A percentile compares a stretch with the other conserved stretches of the same genome.
Evolutionary conservation across 1,284 basidiomycete species (phyloP).

Genomic region (Marasmius oreades): DNA sequence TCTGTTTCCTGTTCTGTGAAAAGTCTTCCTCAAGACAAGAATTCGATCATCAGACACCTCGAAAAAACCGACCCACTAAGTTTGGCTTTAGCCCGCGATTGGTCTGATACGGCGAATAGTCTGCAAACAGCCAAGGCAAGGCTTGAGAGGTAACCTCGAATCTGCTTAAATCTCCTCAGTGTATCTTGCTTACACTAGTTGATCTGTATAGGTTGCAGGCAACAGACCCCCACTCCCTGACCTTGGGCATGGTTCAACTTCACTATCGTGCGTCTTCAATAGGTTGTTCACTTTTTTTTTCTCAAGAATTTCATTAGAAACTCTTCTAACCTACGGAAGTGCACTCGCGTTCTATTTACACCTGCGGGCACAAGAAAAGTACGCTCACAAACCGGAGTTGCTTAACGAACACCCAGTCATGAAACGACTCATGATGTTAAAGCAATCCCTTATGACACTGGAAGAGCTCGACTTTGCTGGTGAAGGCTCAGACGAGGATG

Average conservation of each 20-base stretch:
- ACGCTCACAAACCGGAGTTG: slow-evolving; percentile 57
- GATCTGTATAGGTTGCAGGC: slow-evolving; percentile 45
- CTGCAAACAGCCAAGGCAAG: slow-evolving; percentile 53
- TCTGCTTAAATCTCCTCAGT: too few species aligned
- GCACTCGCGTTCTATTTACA: slow-evolving; percentile 93
- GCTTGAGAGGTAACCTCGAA: slow-evolving; percentile 57
- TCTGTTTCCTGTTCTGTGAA: slow-evolving; percentile 24
- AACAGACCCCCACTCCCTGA: slow-evolving; percentile 44
- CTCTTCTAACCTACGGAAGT: slow-evolving; percentile 86
- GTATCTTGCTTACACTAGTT: too few species aligned
- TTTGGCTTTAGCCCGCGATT: slow-evolving; percentile 70
- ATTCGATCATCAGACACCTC: slow-evolving; percentile 67
- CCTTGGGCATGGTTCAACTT: slow-evolving; percentile 67
- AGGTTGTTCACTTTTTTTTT: too few species aligned
- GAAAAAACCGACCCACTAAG: slow-evolving; percentile 81
- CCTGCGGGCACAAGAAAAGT: slow-evolving; percentile 68
- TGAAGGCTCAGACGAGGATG: slow-evolving; percentile 42
- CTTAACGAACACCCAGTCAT: slow-evolving; percentile 80
- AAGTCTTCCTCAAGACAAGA: slow-evolving; percentile 53
- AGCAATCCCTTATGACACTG: slow-evolving; percentile 78
- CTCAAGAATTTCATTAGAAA: slow-evolving; percentile 49
- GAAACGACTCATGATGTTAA: slow-evolving; percentile 79
- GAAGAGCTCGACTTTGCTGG: slow-evolving; percentile 76
- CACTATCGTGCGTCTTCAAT: slow-evolving; percentile 76
- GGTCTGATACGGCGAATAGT: slow-evolving; percentile 62